phyloP scores from a whole-genome alignment of 129 eudicot species.

The Heracleum sosnowskyi region DNA sequence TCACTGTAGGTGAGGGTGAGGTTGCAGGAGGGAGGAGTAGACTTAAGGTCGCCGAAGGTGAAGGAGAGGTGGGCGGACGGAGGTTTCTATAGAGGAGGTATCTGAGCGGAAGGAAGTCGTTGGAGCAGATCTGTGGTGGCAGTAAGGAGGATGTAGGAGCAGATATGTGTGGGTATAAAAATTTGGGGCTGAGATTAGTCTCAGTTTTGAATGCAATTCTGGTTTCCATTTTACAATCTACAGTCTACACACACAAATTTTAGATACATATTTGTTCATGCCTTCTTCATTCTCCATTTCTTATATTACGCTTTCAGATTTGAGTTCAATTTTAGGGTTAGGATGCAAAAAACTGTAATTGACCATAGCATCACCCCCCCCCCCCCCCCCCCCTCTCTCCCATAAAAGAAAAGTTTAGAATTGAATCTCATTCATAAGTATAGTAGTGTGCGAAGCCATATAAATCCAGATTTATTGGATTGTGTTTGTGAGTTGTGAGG shows the following conservation, averaged over 20 bases:
- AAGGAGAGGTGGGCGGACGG: too few relatives aligned
- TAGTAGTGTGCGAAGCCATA: background rate
- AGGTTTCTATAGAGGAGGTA: background rate
- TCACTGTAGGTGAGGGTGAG: too few relatives aligned
- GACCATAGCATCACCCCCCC: background rate
- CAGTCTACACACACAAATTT: background rate
- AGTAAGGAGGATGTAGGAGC: background rate
- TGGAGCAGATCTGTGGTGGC: background rate
- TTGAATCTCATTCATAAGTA: too few relatives aligned
- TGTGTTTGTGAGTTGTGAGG: background rate
- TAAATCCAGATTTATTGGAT: background rate
- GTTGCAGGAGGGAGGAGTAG: too few relatives aligned
- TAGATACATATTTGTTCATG: background rate
- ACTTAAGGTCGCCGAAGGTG: too few relatives aligned
- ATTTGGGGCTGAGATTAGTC: background rate
- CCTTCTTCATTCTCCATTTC: background rate
- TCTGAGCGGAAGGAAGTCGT: background rate
- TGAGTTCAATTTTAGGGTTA: background rate
- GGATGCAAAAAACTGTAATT: background rate
- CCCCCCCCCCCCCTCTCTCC: too few relatives aligned
- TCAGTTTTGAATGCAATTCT: too few relatives aligned
- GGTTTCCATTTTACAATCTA: background rate
- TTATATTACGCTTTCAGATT: background rate
- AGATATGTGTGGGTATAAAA: background rate
- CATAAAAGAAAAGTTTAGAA: too few relatives aligned